Base-by-base conservation (phyloP, 1,284 basidiomycete genomes). In the Sporisorium scitamineum region DNA sequence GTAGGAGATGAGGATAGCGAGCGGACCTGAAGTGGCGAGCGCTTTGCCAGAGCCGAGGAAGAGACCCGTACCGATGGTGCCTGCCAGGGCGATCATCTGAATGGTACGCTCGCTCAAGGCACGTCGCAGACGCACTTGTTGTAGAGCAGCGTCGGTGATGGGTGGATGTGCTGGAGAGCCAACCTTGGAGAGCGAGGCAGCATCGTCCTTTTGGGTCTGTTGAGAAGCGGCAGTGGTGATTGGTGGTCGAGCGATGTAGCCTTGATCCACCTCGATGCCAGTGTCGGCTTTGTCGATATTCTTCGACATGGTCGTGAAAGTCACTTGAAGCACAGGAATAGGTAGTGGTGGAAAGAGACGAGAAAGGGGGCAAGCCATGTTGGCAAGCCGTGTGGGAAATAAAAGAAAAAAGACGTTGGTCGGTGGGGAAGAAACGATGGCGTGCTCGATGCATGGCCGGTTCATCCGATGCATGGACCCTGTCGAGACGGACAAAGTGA, bases 11-110 rank as follows among this genome's bases (percentile, higher is more conserved):
- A 85, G 73, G 66, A 72, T 86, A 77, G 83, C 84, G 20, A 85
- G 86, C 2, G 88, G 88, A 31, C 89, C 89, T 58, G 88, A 88
- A 3, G 63, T 84, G 9, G 76, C 66, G 13, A 89, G 85, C 13
- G 88, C 87, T 27, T 76, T 70, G 27, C 88, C 88, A 9, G 86
- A 86, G 65, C 88, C 88, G 59, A 89, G 84, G 67, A 82, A 85
- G 16, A 86, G 74, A 84, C 88, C 88, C 26, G 88, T 88, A 39
- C 88, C 88, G 71, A 88, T 88, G 26, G 86, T 86, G n/a, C 88
- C 88, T 22, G 88, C 88, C 32, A 89, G 85, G 1, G 88, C 88
- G 55, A 89, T 88, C 87, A 88, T 80, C 62, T 83, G 80, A 44
- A 83, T 78, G 52, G 80, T 80, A 13, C 82, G 76, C 59, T 68